phyloP scores from a whole-genome alignment of 768 basidiomycete genomes.

The Fomitopsis serialis region DNA sequence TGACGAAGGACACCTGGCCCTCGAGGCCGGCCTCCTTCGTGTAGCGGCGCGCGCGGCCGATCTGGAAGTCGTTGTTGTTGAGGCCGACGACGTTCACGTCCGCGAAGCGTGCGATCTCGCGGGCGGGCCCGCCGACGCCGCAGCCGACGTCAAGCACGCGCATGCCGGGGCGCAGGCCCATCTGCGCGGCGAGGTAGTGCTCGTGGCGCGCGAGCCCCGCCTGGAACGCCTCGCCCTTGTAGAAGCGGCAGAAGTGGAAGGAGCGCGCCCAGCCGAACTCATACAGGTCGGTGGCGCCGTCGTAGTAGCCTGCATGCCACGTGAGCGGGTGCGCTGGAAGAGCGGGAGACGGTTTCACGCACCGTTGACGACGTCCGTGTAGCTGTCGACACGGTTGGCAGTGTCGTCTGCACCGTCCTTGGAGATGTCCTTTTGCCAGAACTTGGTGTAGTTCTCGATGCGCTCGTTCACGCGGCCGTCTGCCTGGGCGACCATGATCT shows the following conservation, averaged over 20 bases:
- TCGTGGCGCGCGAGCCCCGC: conserved; percentile 89
- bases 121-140: conserved; percentile 95
- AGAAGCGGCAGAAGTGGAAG: conserved; percentile 97
- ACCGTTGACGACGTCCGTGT: conserved; percentile 95
- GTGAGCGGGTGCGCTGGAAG: background rate
- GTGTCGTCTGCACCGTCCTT: conserved; percentile 64
- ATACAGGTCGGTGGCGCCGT: conserved; percentile 92
- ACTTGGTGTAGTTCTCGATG: conserved; percentile 81
- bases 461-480: conserved; percentile 44
- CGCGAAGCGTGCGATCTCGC: conserved; percentile 89
- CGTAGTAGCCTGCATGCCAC: conserved; percentile 73
- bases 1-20: conserved; percentile 74
- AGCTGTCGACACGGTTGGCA: conserved; percentile 70
- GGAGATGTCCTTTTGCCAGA: conserved; percentile 82
- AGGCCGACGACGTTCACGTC: conserved; percentile 81
- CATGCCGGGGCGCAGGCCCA: conserved; percentile 85
- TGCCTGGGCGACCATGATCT: conserved; percentile 14
- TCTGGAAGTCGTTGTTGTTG: conserved; percentile 97
- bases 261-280: conserved; percentile 90
- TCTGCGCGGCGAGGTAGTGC: conserved; percentile 90
- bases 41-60: conserved; percentile 80
- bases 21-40: conserved; percentile 72
- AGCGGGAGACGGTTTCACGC: background rate
- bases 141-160: conserved; percentile 97
- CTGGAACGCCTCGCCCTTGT: conserved; percentile 78